Evolutionary conservation across 2,329 filamentous ascomycete species (phyloP).

Genomic region (Claviceps quebecensis): DNA sequence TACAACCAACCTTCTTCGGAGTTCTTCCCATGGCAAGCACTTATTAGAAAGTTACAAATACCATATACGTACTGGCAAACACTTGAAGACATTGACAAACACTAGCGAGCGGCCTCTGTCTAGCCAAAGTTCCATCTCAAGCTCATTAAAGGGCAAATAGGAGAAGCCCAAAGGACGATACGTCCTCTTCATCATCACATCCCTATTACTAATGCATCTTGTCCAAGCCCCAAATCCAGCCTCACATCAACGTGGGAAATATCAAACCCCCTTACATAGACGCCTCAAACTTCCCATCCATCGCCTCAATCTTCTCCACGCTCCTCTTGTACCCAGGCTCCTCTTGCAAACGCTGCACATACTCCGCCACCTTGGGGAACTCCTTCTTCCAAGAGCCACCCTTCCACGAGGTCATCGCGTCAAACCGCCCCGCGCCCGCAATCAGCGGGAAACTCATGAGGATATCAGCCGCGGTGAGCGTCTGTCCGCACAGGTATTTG

Average conservation of each 20-base stretch:
- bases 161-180: too few relatives aligned
- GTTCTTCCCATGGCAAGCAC: neutral
- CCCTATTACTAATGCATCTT: neutral
- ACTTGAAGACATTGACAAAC: too few relatives aligned
- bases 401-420: constrained; percentile 28
- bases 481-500: constrained; percentile 33
- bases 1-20: neutral
- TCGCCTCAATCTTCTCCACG: constrained; percentile 32
- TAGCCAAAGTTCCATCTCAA: too few relatives aligned
- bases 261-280: constrained; percentile 3
- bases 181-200: neutral
- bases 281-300: constrained; percentile 27
- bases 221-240: neutral
- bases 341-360: constrained; percentile 29
- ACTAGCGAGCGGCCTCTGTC: too few relatives aligned
- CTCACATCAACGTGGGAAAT: neutral
- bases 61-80: too few relatives aligned
- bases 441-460: constrained; percentile 40
- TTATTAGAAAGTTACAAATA: too few relatives aligned
- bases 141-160: too few relatives aligned
- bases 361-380: constrained; percentile 32
- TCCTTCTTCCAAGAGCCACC: constrained; percentile 22
- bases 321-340: constrained; percentile 35
- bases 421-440: constrained; percentile 24
- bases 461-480: constrained; percentile 38